Conservation (phyloP, 148 eudicot genomes). For the Pharnaceum exiguum region DNA sequence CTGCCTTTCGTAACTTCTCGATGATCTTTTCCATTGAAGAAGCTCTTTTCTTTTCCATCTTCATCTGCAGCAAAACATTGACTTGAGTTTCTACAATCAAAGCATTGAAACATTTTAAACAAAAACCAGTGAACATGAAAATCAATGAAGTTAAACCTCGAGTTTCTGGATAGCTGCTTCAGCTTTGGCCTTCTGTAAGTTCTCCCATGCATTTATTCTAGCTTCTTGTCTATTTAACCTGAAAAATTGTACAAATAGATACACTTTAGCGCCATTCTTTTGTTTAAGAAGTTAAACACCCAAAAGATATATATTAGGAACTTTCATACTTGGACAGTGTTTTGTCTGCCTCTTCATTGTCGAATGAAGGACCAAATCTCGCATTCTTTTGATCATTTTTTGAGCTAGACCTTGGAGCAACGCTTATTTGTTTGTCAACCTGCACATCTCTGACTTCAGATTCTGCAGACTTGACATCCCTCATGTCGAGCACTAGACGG, state of each 20-base stretch:
- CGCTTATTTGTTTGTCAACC: constrained; percentile 58
- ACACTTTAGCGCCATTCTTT: neutral
- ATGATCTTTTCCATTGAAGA: constrained; percentile 64
- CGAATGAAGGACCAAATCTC: neutral
- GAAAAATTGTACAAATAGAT: constrained; percentile 1
- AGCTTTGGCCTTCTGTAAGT: constrained; percentile 84
- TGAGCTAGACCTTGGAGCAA: constrained; percentile 5
- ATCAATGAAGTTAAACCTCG: constrained; percentile 38
- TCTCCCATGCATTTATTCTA: constrained; percentile 80
- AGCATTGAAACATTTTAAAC: neutral
- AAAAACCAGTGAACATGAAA: neutral
- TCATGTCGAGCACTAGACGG: constrained; percentile 10
- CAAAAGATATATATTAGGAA: neutral
- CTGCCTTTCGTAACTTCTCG: constrained; percentile 51
- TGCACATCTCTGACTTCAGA: constrained; percentile 75
- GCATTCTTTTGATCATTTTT: neutral
- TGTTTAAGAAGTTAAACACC: neutral
- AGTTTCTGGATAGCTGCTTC: constrained; percentile 75
- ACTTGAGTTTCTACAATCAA: neutral
- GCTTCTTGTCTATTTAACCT: constrained; percentile 78
- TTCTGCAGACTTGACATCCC: constrained; percentile 18
- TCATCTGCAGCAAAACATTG: constrained; percentile 55
- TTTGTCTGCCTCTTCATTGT: neutral
- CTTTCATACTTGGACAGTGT: constrained; percentile 41
- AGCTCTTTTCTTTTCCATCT: constrained; percentile 70